Evolutionary conservation across 2,329 filamentous ascomycete genomes (phyloP).

Genomic region (Fusarium drepaniforme): DNA sequence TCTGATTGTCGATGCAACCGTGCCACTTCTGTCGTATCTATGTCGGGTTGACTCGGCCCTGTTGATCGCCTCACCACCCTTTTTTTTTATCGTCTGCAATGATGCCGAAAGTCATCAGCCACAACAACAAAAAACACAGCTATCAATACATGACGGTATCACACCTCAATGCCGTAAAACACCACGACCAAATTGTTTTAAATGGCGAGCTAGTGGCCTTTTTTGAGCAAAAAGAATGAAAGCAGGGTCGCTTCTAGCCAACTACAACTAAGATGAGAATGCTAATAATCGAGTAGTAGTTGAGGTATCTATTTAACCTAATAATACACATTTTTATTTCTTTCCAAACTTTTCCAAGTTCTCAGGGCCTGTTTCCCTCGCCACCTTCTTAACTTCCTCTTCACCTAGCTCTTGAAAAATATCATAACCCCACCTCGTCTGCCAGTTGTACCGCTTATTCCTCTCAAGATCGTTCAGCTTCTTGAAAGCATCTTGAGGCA

Average conservation of each 20-base stretch:
- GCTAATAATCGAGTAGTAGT: neutral
- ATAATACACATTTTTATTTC: neutral
- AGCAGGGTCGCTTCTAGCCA: neutral
- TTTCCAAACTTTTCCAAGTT: conserved; percentile 12
- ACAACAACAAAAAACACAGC: no score
- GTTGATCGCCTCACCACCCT: no score
- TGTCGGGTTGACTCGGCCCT: no score
- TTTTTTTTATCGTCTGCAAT: no score
- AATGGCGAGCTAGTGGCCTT: neutral
- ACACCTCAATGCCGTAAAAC: no score
- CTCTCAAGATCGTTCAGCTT: conserved; percentile 54
- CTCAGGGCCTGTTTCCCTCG: conserved; percentile 10
- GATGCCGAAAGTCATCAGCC: no score
- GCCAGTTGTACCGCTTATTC: conserved; percentile 58
- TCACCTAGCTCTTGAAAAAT: conserved; percentile 59
- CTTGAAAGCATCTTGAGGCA: conserved; percentile 52
- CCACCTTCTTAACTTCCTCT: conserved; percentile 45
- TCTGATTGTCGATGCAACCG: no score
- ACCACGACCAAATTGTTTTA: no score
- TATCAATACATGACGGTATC: no score
- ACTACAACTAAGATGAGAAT: neutral
- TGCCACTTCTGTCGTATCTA: no score
- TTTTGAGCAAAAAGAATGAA: neutral
- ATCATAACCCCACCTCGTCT: conserved; percentile 56
- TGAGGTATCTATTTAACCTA: neutral